phyloP scores from a whole-genome alignment of 768 basidiomycete genomes.

The Ramaria rubella region DNA sequence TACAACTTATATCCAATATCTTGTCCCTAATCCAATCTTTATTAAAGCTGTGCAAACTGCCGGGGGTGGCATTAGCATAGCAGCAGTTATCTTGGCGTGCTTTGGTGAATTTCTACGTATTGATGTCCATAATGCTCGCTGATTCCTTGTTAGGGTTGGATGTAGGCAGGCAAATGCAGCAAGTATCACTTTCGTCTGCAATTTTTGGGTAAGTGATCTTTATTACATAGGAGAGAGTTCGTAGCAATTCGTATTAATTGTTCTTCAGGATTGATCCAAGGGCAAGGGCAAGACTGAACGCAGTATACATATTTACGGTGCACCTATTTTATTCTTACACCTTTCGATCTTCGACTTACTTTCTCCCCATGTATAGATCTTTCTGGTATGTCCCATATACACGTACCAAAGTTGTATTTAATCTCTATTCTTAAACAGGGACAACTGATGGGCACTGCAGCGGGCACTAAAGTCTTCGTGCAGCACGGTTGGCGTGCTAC shows the following conservation, averaged over 20 bases:
- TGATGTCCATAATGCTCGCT: neutral
- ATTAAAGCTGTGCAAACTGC: conserved; percentile 48
- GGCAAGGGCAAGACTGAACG: conserved; percentile 69
- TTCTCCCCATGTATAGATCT: conserved; percentile 8
- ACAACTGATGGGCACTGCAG: conserved; percentile 76
- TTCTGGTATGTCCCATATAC: conserved; percentile 9
- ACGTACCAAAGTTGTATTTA: no score
- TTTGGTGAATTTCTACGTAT: conserved; percentile 38
- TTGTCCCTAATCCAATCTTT: neutral
- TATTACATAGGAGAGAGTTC: no score
- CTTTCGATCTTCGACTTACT: no score
- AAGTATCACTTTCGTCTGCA: conserved; percentile 57
- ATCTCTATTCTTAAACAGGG: no score
- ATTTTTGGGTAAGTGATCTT: conserved; percentile 52
- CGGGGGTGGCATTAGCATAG: conserved; percentile 63
- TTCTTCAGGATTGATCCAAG: conserved; percentile 29
- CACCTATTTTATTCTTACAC: conserved; percentile 15
- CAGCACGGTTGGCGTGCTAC: conserved; percentile 63
- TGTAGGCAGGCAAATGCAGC: conserved; percentile 64
- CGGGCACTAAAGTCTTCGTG: conserved; percentile 66
- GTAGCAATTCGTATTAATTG: no score
- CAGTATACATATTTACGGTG: conserved; percentile 65
- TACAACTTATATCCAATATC: neutral
- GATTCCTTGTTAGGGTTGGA: conserved; percentile 36
- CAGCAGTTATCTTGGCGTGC: conserved; percentile 61